Base-by-base conservation (phyloP, 1,284 basidiomycete genomes). In the Cryptococcus sp. region DNA sequence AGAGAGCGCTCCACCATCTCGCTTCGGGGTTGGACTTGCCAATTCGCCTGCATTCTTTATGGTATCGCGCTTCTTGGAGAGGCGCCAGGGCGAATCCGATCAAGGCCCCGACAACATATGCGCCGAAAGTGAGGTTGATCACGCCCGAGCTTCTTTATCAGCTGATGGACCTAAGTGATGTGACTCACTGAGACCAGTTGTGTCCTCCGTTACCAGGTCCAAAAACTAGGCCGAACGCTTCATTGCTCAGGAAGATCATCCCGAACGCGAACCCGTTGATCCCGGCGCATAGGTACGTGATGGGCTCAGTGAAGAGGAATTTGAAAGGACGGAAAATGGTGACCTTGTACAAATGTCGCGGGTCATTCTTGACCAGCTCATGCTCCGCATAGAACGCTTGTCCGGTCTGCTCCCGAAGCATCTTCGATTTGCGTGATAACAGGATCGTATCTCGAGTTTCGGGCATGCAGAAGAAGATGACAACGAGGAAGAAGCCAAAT, bases 221-320 rank as follows among this genome's bases (percentile, higher is more conserved):
- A 53, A 72, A 74, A 25, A 74, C 64, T 23, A 68, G 49, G n/a
- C 66, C 64, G 52, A 74, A 72, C 16, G 72, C 72, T 45, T 69
- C 68, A 52, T 74, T 74, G 50, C 67, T 69, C 38, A 73, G 53
- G 60, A 74, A 74, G 49, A 74, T 70, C 57, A 74, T 68, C 0
- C 71, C 71, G 53, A 66, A 73, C 1, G 67, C 62, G 39, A 71
- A 67, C 15, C 67, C 69, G 54, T 71, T 71, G 54, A 72, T 70
- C 16, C 61, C 67, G 15, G 70, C 66, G 50, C 66, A 64, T 17
- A 74, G 51, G 52, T 68, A 68, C 1, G 72, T 74, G 53, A 72
- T 72, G 8, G 67, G 69, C 50, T 72, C 70, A 5, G 70, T 70
- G 35, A 67, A 64, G 38, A 71, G 50, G 53, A 72, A 72, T 13